Percentiles rank a stretch among this genome's conserved stretches.
These are phyloP conservation scores for Vigna unguiculata DNA, from an alignment of 306 rosid species.

Conservation along the genomic window DNA sequence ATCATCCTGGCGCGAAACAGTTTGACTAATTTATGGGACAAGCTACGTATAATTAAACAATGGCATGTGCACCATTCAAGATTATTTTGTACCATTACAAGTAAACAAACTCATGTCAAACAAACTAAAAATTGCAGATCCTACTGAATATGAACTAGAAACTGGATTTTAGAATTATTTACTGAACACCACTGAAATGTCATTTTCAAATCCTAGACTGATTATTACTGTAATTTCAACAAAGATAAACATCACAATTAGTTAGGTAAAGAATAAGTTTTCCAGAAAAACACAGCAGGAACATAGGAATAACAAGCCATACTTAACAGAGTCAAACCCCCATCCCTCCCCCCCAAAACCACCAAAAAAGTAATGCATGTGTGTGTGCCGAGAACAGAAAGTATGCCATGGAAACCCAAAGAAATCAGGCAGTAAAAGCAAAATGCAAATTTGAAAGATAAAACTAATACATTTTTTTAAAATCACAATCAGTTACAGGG, in stretches of 20 bases:
- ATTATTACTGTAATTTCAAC: neutral
- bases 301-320: no score
- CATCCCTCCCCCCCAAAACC: no score
- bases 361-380: neutral
- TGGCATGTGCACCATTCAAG: no score
- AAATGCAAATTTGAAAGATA: conserved; percentile 23
- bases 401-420: conserved; percentile 3
- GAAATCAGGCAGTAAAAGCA: conserved; percentile 4
- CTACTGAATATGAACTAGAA: neutral
- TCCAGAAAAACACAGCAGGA: neutral
- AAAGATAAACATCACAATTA: neutral
- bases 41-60: no score
- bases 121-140: neutral
- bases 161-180: neutral
- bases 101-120: no score
- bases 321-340: no score
- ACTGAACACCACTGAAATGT: neutral
- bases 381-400: neutral
- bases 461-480: conserved; percentile 42
- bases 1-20: no score
- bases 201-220: neutral
- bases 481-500: conserved; percentile 59
- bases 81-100: no score
- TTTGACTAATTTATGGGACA: no score
- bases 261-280: neutral